These are phyloP conservation scores for Schizochytrium sp. DNA, from an alignment of 108 stramenopile genomes.

Conservation along the genomic window DNA sequence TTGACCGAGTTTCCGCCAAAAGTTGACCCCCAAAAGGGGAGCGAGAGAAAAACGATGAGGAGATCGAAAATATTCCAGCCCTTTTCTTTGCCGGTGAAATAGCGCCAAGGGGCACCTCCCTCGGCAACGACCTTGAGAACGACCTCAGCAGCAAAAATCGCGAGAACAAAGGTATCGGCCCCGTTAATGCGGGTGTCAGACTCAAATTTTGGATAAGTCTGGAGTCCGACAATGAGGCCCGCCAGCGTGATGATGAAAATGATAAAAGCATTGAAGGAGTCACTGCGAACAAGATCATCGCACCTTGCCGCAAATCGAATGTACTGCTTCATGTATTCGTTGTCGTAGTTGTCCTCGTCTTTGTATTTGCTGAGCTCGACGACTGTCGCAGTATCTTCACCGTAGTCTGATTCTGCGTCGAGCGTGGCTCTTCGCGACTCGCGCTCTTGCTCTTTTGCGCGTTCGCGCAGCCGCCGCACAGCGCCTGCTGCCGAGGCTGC, in stretches of 20 bases:
- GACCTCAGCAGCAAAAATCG: constrained; percentile 21
- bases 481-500: too few relatives aligned
- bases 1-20: constrained; percentile 15
- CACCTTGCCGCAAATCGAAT: neutral
- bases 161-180: constrained; percentile 18
- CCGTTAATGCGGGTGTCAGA: neutral
- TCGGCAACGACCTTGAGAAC: constrained; percentile 37
- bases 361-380: neutral
- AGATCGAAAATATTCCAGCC: constrained; percentile 37
- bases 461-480: neutral
- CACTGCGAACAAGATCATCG: neutral
- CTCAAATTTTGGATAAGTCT: constrained; percentile 28
- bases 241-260: constrained; percentile 33
- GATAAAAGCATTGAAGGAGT: neutral
- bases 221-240: constrained; percentile 38
- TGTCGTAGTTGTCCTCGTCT: neutral
- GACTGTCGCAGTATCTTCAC: too few relatives aligned
- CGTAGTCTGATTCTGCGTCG: too few relatives aligned
- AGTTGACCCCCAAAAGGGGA: neutral
- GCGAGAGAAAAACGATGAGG: constrained; percentile 20
- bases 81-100: constrained; percentile 15
- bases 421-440: neutral
- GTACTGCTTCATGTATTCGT: neutral
- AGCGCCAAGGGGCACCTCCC: constrained; percentile 25
- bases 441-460: neutral